phyloP scores from a whole-genome alignment of 2,329 filamentous ascomycete genomes.

The Sporothrix protearum region DNA sequence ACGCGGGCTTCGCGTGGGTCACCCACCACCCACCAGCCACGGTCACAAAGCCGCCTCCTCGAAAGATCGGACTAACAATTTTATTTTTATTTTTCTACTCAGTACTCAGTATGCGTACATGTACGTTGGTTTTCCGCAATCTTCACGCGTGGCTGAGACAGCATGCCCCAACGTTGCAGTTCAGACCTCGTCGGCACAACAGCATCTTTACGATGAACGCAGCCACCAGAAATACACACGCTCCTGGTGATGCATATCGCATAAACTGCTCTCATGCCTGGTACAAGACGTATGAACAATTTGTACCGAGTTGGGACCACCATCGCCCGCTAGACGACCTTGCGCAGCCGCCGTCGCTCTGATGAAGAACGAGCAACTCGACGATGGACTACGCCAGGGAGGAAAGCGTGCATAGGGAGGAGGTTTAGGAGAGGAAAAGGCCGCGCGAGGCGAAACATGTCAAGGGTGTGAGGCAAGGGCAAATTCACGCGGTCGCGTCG shows the following conservation, averaged over 20 bases:
- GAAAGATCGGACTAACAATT: neutral
- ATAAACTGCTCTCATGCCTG: too few species aligned
- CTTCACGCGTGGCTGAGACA: neutral
- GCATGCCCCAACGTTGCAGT: too few species aligned
- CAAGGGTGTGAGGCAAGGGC: neutral
- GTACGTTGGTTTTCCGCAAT: neutral
- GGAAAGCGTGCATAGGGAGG: neutral
- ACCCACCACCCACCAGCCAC: too few species aligned
- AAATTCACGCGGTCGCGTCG: neutral
- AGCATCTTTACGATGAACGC: neutral
- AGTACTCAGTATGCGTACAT: too few species aligned
- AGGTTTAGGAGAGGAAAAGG: neutral
- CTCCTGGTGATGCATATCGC: too few species aligned
- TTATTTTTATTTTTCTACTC: too few species aligned
- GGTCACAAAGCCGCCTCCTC: neutral
- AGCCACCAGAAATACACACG: too few species aligned
- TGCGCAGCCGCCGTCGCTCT: neutral
- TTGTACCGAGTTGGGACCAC: neutral
- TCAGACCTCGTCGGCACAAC: neutral
- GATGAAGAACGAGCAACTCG: neutral
- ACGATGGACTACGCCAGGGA: neutral
- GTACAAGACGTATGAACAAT: too few species aligned
- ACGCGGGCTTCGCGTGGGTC: neutral
- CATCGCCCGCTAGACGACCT: neutral
- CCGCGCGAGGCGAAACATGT: neutral